Conservation (phyloP, 1,284 basidiomycete species). For the Microbotryum violaceum region DNA sequence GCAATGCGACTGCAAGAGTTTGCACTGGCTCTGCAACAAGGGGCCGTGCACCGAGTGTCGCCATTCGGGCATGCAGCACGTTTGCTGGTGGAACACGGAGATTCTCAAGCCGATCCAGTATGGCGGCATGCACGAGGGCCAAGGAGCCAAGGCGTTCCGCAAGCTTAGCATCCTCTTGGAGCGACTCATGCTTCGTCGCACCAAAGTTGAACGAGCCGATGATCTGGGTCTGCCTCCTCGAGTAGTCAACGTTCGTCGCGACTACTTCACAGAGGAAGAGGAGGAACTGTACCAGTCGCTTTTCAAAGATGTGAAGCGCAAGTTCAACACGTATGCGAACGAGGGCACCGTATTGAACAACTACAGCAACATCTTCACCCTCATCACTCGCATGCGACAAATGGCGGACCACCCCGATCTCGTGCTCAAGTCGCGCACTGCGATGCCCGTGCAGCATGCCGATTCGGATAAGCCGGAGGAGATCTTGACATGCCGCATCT, state of each 20-base stretch:
- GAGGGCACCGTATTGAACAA: conserved; percentile 69
- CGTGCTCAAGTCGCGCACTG: conserved; percentile 56
- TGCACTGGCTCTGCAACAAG: conserved; percentile 84
- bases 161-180: conserved; percentile 83
- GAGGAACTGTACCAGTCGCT: conserved; percentile 79
- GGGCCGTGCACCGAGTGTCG: conserved; percentile 58
- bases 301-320: conserved; percentile 85
- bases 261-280: conserved; percentile 93
- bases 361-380: conserved; percentile 84
- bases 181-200: conserved; percentile 84
- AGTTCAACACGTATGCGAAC: conserved; percentile 84
- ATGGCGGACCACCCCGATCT: conserved; percentile 71
- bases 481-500: conserved; percentile 66
- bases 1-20: conserved; percentile 70
- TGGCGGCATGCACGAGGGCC: conserved; percentile 51
- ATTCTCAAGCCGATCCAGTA: conserved; percentile 94
- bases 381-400: conserved; percentile 69
- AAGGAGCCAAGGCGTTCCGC: conserved; percentile 74
- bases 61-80: conserved; percentile 65
- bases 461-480: conserved; percentile 60
- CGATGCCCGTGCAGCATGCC: conserved; percentile 43
- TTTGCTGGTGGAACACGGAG: conserved; percentile 77
- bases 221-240: conserved; percentile 96
- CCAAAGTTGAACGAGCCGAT: conserved; percentile 79
- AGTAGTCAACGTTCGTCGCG: conserved; percentile 77